Conservation (phyloP, 2,329 filamentous ascomycete genomes). For the Neonectria hederae region DNA sequence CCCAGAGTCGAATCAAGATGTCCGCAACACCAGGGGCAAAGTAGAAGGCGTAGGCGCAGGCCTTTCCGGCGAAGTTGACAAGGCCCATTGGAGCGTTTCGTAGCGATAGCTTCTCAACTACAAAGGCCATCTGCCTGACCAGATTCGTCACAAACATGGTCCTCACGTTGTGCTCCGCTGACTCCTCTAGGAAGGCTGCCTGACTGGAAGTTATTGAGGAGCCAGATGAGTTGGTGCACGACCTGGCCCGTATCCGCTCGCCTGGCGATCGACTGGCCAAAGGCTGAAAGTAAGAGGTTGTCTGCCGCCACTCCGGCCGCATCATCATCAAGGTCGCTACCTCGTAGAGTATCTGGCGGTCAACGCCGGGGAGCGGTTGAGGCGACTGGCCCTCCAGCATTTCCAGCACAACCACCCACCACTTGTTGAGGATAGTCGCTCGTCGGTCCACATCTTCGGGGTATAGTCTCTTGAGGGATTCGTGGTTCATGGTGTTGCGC, state of each 20-base stretch:
- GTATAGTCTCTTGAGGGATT: constrained; percentile 70
- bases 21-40: constrained; percentile 90
- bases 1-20: constrained; percentile 84
- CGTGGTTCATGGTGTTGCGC: constrained; percentile 72
- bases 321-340: constrained; percentile 85
- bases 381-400: constrained; percentile 75
- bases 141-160: constrained; percentile 88
- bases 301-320: constrained; percentile 84
- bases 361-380: constrained; percentile 83
- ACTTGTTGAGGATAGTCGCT: constrained; percentile 83
- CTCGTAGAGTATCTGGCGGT: constrained; percentile 82
- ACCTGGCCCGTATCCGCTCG: constrained; percentile 57
- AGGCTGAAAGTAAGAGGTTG: constrained; percentile 73
- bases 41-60: constrained; percentile 92
- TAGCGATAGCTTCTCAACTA: constrained; percentile 88
- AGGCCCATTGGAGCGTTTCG: constrained; percentile 72
- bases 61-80: constrained; percentile 89
- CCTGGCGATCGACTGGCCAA: constrained; percentile 63
- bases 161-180: constrained; percentile 86
- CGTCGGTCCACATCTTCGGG: constrained; percentile 85
- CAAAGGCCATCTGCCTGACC: constrained; percentile 82
- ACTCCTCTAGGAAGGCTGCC: constrained; percentile 63
- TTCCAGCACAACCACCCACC: constrained; percentile 87
- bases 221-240: constrained; percentile 61
- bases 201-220: constrained; percentile 76